Percentiles rank a stretch among this genome's conserved stretches.
phyloP scores from a whole-genome alignment of 2,329 filamentous ascomycete genomes.

The Pestalotiopsis sp. region DNA sequence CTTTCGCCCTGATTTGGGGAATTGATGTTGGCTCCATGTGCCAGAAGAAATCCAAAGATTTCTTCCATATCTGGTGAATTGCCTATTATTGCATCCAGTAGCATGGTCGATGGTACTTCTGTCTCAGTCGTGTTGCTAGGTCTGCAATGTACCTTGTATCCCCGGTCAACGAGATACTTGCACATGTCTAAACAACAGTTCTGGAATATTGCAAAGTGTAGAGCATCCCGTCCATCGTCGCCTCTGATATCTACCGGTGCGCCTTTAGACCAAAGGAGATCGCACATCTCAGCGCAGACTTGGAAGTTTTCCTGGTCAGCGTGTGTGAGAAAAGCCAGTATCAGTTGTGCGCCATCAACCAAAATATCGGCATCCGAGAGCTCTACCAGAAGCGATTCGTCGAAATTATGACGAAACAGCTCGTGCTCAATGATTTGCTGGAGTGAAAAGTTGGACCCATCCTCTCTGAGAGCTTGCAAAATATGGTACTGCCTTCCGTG shows the following conservation, averaged over 20 bases:
- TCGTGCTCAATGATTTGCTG: not conserved
- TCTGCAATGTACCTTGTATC: not conserved
- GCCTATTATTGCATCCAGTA: not conserved
- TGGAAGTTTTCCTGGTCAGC: not conserved
- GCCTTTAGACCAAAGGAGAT: not conserved
- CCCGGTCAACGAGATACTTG: not conserved
- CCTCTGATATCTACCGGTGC: not conserved
- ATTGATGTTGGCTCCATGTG: not conserved
- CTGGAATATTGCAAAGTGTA: not conserved
- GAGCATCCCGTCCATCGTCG: not conserved
- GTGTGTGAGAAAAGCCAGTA: not conserved
- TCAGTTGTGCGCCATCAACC: not conserved
- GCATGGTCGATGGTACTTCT: not conserved
- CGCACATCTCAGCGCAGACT: not conserved
- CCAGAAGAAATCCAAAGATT: not conserved
- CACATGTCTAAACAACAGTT: not conserved
- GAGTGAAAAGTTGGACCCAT: not conserved
- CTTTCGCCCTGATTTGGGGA: not conserved
- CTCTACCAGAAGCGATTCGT: not conserved
- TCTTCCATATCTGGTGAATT: not conserved
- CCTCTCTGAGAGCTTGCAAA: not conserved
- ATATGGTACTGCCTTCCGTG: no score
- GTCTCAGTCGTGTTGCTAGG: not conserved
- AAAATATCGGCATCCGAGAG: not conserved
- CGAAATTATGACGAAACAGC: not conserved